Base-by-base conservation (phyloP, 2,329 filamentous ascomycete species). In the Fusarium buharicum region DNA sequence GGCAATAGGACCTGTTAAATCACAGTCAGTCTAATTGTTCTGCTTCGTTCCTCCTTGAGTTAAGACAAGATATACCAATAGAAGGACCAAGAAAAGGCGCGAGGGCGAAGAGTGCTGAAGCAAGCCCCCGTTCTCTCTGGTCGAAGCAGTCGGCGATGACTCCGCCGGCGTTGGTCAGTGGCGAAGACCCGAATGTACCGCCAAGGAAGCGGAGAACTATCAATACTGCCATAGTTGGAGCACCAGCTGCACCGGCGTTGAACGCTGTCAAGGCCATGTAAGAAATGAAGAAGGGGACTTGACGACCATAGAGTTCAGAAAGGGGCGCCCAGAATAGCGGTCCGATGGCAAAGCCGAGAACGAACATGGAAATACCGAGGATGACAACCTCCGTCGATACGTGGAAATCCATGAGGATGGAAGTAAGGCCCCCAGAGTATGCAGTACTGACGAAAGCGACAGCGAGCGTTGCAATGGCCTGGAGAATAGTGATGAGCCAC, bases 401-500 rank as follows among this genome's bases (percentile, higher is more conserved):
- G 12, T 75, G 53, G 62, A 91, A 90, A 30, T 86, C 78, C 2
- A 59, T 38, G 13, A 87, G 78, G 49, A 91, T 79, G 44, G 85
- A 76, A 9, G 64, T 53, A 13, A 87, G 72, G 41, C 85, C 85
- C 12, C 86, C 85, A 4, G 84, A 85, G 73, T 86, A 90, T 28
- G 89, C 89, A 2, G 86, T 89, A 16, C 87, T 90, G 50, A 86
- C 85, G 67, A 93, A 89, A 3, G 90, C 80, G 27, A 92, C 88
- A 24, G 83, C 88, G 38, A 93, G 80, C 1, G 88, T 90, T 13
- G 89, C 85, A 24, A 89, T 67, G 12, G 89, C 88, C 53, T 89
- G 84, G 36, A 89, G 72, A 48, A 84, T 70, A 2, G 87, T 89
- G 62, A 89, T 84, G 27, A 73, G 71, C 89, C 90, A 92, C 77